Percentiles rank a stretch among this genome's conserved stretches.
These are phyloP conservation scores for Aspergillus alliaceus DNA, from an alignment of 2,329 filamentous ascomycete genomes.

Conservation along the genomic window DNA sequence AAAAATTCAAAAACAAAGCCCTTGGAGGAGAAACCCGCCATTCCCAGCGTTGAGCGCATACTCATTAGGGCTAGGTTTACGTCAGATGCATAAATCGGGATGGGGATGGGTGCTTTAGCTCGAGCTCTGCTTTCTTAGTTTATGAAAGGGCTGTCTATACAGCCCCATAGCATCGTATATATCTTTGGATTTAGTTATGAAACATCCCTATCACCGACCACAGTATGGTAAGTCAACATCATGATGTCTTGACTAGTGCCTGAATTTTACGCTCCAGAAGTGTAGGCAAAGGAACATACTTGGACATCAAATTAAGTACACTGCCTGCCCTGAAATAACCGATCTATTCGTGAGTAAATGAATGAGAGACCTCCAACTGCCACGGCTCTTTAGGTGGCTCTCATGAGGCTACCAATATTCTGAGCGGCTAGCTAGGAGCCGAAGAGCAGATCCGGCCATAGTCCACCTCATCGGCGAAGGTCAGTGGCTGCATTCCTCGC, in stretches of 20 bases:
- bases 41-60: background rate
- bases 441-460: slow-evolving; percentile 49
- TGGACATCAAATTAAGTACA: slow-evolving; percentile 95
- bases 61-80: too few species aligned
- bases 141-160: too few species aligned
- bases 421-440: background rate
- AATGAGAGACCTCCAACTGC: background rate
- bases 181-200: too few species aligned
- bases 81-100: too few species aligned
- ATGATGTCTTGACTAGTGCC: background rate
- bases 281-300: background rate
- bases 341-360: slow-evolving; percentile 79
- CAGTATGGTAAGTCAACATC: too few species aligned
- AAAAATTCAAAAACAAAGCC: too few species aligned
- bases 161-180: too few species aligned
- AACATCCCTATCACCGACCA: too few species aligned
- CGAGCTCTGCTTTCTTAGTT: too few species aligned
- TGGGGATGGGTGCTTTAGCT: too few species aligned
- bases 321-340: slow-evolving; percentile 99
- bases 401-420: background rate
- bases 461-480: slow-evolving; percentile 85
- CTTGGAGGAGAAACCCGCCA: too few species aligned
- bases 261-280: background rate
- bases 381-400: background rate
- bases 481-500: slow-evolving; percentile 97